These are phyloP conservation scores for Neofusicoccum ribis DNA, from an alignment of 2,329 filamentous ascomycete genomes.

Conservation along the genomic window DNA sequence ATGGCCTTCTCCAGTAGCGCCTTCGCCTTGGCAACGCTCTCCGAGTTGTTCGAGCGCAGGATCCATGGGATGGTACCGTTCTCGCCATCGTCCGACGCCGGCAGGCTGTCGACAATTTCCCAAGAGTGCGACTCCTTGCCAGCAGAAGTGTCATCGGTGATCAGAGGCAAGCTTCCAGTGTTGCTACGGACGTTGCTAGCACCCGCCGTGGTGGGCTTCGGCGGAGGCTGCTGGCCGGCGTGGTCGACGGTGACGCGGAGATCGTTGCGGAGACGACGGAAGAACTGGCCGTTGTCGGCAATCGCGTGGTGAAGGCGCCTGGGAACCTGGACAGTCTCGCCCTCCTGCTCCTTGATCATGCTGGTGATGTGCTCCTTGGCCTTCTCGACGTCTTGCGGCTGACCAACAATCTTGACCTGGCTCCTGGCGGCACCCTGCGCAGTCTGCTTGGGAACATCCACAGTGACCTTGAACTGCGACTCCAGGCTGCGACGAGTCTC, in stretches of 20 bases:
- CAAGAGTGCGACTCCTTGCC: constrained; percentile 69
- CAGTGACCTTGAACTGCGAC: constrained; percentile 77
- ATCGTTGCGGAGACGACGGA: constrained; percentile 85
- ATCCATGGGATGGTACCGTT: constrained; percentile 79
- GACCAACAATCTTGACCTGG: constrained; percentile 81
- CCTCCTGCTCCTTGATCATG: constrained; percentile 81
- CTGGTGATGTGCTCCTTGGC: constrained; percentile 82
- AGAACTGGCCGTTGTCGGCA: constrained; percentile 87
- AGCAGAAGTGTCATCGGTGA: constrained; percentile 76
- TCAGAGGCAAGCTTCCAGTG: constrained; percentile 73
- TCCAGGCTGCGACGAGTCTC: constrained; percentile 84
- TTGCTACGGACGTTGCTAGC: constrained; percentile 49
- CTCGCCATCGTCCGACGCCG: constrained; percentile 52
- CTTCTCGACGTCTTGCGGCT: constrained; percentile 74
- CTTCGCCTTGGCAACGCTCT: constrained; percentile 81
- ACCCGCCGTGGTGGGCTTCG: constrained; percentile 61
- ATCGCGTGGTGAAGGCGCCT: constrained; percentile 79
- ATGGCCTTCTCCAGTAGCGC: constrained; percentile 72
- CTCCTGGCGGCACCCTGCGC: constrained; percentile 71
- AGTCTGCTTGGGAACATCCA: constrained; percentile 84
- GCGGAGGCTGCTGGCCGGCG: constrained; percentile 73
- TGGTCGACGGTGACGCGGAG: constrained; percentile 90
- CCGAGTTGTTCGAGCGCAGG: constrained; percentile 69
- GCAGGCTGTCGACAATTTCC: constrained; percentile 72
- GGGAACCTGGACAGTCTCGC: constrained; percentile 83